These are phyloP conservation scores for Gaertneriomyces semiglobifer DNA, from an alignment of 192 early-diverging fungal genomes.

Conservation along the genomic window DNA sequence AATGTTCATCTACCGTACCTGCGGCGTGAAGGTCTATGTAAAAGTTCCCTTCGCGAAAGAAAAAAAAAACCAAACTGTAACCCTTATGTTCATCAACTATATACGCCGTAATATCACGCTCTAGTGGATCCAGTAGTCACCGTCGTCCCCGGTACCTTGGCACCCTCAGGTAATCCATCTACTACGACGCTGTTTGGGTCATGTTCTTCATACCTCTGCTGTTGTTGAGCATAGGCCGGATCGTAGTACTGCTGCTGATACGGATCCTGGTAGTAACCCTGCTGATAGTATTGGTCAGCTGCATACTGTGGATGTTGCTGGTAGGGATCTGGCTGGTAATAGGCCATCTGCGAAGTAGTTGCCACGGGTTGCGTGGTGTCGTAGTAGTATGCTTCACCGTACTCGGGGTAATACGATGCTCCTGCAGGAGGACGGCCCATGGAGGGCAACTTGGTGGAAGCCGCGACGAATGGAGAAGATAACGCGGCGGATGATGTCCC, in stretches of 20 bases:
- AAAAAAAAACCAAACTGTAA: no score
- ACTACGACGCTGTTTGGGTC: constrained; percentile 1
- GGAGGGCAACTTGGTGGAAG: neutral
- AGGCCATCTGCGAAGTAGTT: neutral
- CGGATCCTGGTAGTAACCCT: constrained; percentile 1
- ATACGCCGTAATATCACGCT: no score
- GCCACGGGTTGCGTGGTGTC: neutral
- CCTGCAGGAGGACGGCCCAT: constrained; percentile 1
- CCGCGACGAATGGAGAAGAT: neutral
- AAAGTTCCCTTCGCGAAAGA: no score
- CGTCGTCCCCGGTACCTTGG: constrained; percentile 3
- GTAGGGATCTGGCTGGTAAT: neutral
- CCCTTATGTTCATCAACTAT: no score
- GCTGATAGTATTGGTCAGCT: neutral
- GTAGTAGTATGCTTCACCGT: neutral
- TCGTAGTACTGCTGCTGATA: neutral
- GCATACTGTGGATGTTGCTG: neutral
- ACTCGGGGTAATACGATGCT: neutral
- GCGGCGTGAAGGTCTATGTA: no score
- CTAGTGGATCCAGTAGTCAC: neutral
- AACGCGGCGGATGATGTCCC: neutral
- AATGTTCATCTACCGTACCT: no score
- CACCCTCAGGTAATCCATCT: neutral
- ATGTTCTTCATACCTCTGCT: constrained; percentile 1
- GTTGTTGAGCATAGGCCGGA: neutral